Evolutionary conservation across 2,329 filamentous ascomycete genomes (phyloP), one percentile per base, ranked within the genome.

Genomic region (Aschersonia sp.): DNA sequence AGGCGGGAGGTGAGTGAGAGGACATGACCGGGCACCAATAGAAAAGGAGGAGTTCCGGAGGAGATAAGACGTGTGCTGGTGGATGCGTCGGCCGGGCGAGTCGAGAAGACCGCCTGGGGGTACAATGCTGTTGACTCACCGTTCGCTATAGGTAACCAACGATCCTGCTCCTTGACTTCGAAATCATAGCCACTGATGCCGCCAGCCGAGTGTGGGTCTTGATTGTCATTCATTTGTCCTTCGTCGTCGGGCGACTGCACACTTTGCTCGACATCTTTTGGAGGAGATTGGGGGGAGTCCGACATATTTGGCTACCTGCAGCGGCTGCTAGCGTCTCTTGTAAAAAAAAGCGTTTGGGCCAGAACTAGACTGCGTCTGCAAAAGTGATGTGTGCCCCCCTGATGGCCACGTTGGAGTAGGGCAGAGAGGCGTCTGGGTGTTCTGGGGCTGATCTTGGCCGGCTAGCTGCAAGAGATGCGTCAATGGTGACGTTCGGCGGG

Each of bases 71-170:
- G 22, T 22, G 22, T 22, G 22, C 22, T 22, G 43, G 33, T 30
- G 31, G 29, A 43, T 43, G 44, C 9, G 33, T 14, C 22, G 31
- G 29, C 10, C 10, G 35, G 7, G 6, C 30, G 39, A 44, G 37
- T 55, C 55, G 7, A 41, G 40, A 47, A 50, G 41, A 44, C 31
- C 43, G 49, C 10, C 50, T 53, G n/a, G 5, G n/a, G 50, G 22
- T 22, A 22, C 22, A 22, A 22, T 22, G 22, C 22, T 22, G 5
- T 32, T 6, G 50, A 92, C 92, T 79, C 79, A 98, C 92, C 92
- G 88, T 98, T 98, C 72, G 92, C 92, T 79, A 98, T 98, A 66
- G 92, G 92, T 67, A 98, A 79, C 92, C 92, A 98, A 76, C 92
- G 78, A 71, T 98, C 92, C 71, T 98, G 92, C 71, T 98, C 92